phyloP scores from a whole-genome alignment of 1,284 basidiomycete species.

The Moesziomyces antarcticus region DNA sequence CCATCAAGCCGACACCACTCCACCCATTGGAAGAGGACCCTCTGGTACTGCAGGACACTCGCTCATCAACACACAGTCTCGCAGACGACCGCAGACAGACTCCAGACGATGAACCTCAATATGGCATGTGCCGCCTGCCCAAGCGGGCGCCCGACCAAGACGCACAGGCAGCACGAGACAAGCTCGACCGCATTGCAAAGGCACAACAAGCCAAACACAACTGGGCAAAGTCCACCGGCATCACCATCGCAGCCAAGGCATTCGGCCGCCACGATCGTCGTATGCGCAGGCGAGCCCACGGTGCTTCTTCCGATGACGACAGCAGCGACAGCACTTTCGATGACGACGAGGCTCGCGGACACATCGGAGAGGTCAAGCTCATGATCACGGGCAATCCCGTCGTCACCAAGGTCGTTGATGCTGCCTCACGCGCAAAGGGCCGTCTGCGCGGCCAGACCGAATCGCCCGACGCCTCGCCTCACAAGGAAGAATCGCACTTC shows the following conservation, averaged over 20 bases:
- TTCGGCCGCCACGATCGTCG: conserved; percentile 23
- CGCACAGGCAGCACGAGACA: conserved; percentile 37
- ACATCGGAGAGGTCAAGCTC: conserved; percentile 47
- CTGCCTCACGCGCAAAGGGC: conserved; percentile 17
- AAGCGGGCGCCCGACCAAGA: conserved; percentile 29
- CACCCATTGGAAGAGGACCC: conserved; percentile 31
- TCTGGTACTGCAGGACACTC: conserved; percentile 33
- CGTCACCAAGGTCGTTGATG: conserved; percentile 30
- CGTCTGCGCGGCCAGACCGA: conserved; percentile 22
- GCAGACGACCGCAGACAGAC: background rate
- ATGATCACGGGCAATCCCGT: conserved; percentile 55
- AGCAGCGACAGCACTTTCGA: conserved; percentile 16
- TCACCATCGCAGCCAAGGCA: conserved; percentile 18
- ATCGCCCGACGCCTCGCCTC: conserved; percentile 23
- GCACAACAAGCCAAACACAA: conserved; percentile 36
- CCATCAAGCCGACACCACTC: conserved; percentile 30
- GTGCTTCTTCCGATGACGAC: conserved; percentile 28
- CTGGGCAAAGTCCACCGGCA: conserved; percentile 39
- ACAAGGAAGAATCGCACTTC: conserved; percentile 20
- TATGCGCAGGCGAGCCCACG: conserved; percentile 16
- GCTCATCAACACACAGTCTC: conserved; percentile 22
- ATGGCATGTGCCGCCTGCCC: conserved; percentile 9
- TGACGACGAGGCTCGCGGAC: background rate
- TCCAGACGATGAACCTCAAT: background rate
- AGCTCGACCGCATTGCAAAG: conserved; percentile 47